Conservation (phyloP, 164 flowering plant species). For the Buxus sempervirens region DNA sequence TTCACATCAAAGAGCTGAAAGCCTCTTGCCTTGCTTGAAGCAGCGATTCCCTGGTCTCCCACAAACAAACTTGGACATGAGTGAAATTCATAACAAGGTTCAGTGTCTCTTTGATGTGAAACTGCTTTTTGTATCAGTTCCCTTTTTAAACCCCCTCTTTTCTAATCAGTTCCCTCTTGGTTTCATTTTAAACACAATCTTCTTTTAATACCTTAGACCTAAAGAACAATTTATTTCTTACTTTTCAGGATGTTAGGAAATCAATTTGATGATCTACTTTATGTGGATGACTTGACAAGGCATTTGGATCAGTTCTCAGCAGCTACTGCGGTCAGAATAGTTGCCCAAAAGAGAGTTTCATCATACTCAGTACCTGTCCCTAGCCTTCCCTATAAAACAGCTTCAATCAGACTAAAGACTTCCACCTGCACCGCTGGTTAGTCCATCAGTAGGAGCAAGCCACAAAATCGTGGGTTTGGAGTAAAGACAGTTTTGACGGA, state of each 20-base stretch:
- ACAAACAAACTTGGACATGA: conserved; percentile 55
- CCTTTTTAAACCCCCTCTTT: too few species aligned
- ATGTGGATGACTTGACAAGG: conserved; percentile 53
- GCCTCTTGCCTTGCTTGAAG: conserved; percentile 49
- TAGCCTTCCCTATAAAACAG: conserved; percentile 38
- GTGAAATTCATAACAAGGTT: conserved; percentile 72
- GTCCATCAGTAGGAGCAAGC: conserved; percentile 54
- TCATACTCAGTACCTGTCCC: conserved; percentile 32
- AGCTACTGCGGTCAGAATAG: conserved; percentile 30
- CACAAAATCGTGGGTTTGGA: conserved; percentile 60
- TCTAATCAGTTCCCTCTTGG: too few species aligned
- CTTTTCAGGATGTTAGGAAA: conserved; percentile 67
- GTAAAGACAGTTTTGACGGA: conserved; percentile 70
- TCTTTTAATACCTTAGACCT: too few species aligned
- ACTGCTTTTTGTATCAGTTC: background rate
- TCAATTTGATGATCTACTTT: conserved; percentile 59
- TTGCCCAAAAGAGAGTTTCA: conserved; percentile 29
- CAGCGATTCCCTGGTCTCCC: conserved; percentile 59
- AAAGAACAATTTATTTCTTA: background rate
- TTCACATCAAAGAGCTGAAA: conserved; percentile 58
- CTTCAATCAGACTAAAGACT: conserved; percentile 43
- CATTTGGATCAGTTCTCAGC: conserved; percentile 41
- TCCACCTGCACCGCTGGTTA: conserved; percentile 53
- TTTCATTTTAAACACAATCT: background rate
- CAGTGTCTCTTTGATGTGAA: background rate